Percentiles rank a stretch among this genome's conserved stretches.
phyloP scores from a whole-genome alignment of 371 early-diverging fungal species.

The Saksenaea vasiformis region DNA sequence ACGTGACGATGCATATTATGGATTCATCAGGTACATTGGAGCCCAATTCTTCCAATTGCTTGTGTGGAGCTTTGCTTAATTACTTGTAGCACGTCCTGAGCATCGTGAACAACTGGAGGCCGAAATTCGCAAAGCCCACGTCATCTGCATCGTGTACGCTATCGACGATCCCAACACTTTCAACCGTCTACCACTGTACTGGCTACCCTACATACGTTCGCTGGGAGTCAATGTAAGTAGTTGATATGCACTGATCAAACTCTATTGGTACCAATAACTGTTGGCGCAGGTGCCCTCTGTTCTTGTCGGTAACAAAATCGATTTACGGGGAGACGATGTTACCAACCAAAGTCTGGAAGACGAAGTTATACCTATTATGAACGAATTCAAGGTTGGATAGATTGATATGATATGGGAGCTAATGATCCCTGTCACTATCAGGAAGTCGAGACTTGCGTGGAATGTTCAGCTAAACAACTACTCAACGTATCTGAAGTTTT shows the following conservation, averaged over 20 bases:
- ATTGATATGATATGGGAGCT: neutral
- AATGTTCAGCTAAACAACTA: constrained; percentile 94
- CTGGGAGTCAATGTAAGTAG: constrained; percentile 85
- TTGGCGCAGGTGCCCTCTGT: constrained; percentile 83
- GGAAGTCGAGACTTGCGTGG: constrained; percentile 98
- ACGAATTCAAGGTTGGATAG: constrained; percentile 82
- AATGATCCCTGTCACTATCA: constrained; percentile 18
- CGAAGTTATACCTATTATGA: constrained; percentile 95
- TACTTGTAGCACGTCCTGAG: constrained; percentile 74
- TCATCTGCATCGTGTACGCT: constrained; percentile 95
- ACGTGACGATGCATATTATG: constrained; percentile 94
- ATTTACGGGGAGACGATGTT: constrained; percentile 81
- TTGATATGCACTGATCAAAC: neutral
- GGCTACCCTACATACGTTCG: constrained; percentile 91
- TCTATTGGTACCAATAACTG: neutral
- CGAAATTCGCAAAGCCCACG: constrained; percentile 94
- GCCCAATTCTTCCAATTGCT: neutral
- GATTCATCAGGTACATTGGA: constrained; percentile 81
- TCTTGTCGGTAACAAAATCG: constrained; percentile 97
- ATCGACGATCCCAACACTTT: constrained; percentile 85
- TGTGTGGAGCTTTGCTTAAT: neutral
- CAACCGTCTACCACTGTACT: constrained; percentile 79
- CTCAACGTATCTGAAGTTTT: constrained; percentile 97
- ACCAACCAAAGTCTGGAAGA: constrained; percentile 84
- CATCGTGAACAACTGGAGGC: constrained; percentile 84